Evolutionary conservation across 2,329 filamentous ascomycete species (phyloP).

Genomic region (Paracoccidioides brasiliensis): DNA sequence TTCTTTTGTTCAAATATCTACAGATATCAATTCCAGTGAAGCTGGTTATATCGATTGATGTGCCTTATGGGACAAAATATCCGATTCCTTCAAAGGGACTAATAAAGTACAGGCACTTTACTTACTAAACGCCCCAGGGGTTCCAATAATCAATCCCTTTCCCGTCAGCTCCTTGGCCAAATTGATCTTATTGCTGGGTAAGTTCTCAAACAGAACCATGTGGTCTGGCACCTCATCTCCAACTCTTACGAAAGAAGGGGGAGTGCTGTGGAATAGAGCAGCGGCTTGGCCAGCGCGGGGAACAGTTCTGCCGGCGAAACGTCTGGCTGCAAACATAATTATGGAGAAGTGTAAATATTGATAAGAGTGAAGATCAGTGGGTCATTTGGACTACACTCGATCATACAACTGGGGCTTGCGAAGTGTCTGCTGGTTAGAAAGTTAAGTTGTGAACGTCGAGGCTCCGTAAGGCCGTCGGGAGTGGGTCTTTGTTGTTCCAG

Average conservation of each 20-base stretch:
- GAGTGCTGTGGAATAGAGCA: conserved; percentile 28
- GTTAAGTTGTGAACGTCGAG: no score
- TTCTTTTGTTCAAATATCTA: neutral
- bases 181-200: conserved; percentile 86
- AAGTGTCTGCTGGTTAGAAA: no score
- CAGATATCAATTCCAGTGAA: neutral
- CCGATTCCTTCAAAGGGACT: no score
- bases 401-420: no score
- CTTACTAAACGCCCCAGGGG: conserved; percentile 63
- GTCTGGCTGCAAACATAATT: conserved; percentile 27
- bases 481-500: no score
- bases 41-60: neutral
- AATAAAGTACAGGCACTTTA: conserved; percentile 8
- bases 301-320: conserved; percentile 19
- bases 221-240: conserved; percentile 69
- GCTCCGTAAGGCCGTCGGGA: no score
- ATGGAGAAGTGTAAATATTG: neutral
- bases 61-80: neutral
- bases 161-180: conserved; percentile 63
- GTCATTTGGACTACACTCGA: no score
- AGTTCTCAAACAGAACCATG: conserved; percentile 66
- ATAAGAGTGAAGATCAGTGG: neutral
- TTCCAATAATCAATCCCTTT: conserved; percentile 72
- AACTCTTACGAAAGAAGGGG: conserved; percentile 47
- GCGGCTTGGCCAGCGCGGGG: conserved; percentile 18